A percentile compares a stretch with the other conserved stretches of the same genome.
Evolutionary conservation across 352 stramenopile genomes (phyloP).

Genomic region (Phytophthora pistaciae): DNA sequence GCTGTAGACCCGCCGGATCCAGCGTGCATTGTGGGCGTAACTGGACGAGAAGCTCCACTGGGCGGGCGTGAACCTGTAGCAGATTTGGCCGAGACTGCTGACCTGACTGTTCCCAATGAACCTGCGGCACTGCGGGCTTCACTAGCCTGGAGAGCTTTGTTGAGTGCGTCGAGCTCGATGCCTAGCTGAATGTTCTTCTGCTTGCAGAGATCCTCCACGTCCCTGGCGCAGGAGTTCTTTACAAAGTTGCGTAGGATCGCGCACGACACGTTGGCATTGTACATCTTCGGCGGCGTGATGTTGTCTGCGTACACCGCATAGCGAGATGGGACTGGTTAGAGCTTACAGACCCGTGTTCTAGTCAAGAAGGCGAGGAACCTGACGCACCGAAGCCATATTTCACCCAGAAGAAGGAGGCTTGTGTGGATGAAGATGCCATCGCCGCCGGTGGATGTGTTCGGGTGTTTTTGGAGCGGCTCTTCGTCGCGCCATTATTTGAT

Average conservation of each 20-base stretch:
- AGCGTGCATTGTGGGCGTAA: constrained; percentile 23
- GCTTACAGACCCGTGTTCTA: background rate
- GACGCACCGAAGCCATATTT: constrained; percentile 85
- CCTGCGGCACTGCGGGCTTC: constrained; percentile 15
- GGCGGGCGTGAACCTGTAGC: constrained; percentile 21
- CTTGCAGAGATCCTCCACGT: constrained; percentile 81
- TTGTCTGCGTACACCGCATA: constrained; percentile 38
- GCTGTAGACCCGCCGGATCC: background rate
- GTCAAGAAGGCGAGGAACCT: background rate
- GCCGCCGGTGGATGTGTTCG: background rate
- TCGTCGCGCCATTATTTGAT: constrained; percentile 6
- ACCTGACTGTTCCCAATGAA: constrained; percentile 10
- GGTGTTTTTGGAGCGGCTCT: constrained; percentile 10
- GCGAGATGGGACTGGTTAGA: background rate
- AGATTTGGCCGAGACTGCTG: constrained; percentile 6
- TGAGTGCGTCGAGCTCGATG: constrained; percentile 77
- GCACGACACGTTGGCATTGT: constrained; percentile 80
- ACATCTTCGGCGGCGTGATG: constrained; percentile 70
- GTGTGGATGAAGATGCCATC: constrained; percentile 18
- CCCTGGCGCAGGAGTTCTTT: constrained; percentile 65
- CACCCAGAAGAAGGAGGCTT: constrained; percentile 71
- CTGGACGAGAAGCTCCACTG: constrained; percentile 20
- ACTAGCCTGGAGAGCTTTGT: constrained; percentile 34
- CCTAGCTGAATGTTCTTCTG: constrained; percentile 79
- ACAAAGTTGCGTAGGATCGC: constrained; percentile 80